Base-by-base conservation (phyloP, 805 yeast species). In the Ogataea degrootiae region DNA sequence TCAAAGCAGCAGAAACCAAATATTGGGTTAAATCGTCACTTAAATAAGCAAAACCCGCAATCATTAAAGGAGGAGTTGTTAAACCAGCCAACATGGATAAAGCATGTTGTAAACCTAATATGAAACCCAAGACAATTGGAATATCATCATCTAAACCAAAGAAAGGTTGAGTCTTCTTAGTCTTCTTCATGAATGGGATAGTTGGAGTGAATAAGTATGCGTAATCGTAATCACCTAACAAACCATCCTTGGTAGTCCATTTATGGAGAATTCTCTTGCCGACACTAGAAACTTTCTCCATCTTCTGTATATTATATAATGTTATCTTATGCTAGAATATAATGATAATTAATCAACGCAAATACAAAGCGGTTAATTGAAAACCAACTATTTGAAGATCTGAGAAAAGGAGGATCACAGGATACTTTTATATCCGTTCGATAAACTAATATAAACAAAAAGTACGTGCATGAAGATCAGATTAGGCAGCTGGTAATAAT, bases 51-150 rank as follows among this genome's bases (percentile, higher is more conserved):
- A 77, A 65, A 12, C 73, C 57, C 0, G 90, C 72, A 42, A 88
- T 85, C 54, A 90, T 71, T 46, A 90, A 69, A 3, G 96, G 92
- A 8, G 97, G 96, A 7, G 94, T 72, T 35, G 86, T 85, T 43
- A 90, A 79, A 59, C 97, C 97, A 15, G 96, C 97, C 69, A 90
- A 70, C 96, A 91, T 90, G 23, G 97, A 82, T 54, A 90, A 66
- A 1, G 96, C 71, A 62, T 90, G 97, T 70, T 90, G 97, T 52
- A 90, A 74, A 16, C 97, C 97, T 34, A 91, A 75, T 11, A 90
- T 47, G 48, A 85, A 64, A 1, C 95, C 96, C 48, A 90, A 71
- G 7, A 85, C 56, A n/a, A 89, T 56, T 0, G 97, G 97, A 80
- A 91, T 82, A 1, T 82, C 87, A 39, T 83, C 79, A 62, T 89